phyloP scores from a whole-genome alignment of 1,139 yeast species.

The Blastobotrys apis region DNA sequence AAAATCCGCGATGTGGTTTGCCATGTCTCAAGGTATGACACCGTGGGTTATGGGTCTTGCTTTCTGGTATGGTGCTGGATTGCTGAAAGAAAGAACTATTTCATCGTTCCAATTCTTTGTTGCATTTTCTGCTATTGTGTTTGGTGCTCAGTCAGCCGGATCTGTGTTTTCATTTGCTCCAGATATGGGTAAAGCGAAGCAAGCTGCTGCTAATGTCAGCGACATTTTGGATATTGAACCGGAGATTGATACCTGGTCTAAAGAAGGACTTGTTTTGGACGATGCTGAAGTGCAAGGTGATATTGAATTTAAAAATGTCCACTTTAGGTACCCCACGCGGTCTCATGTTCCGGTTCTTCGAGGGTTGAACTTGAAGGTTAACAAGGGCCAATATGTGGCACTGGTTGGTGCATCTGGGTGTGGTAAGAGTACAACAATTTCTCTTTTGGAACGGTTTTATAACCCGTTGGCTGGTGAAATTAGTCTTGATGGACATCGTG shows the following conservation, averaged over 20 bases:
- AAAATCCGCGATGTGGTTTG: conserved; percentile 34
- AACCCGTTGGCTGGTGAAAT: conserved; percentile 67
- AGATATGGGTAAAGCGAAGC: conserved; percentile 47
- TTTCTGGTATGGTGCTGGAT: conserved; percentile 39
- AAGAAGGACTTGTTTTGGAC: conserved; percentile 47
- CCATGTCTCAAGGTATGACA: conserved; percentile 36
- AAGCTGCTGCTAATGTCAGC: conserved; percentile 73
- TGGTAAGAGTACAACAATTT: conserved; percentile 91
- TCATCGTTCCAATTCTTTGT: conserved; percentile 35
- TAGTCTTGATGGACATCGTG: conserved; percentile 63
- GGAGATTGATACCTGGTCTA: conserved; percentile 48
- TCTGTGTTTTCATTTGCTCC: conserved; percentile 87
- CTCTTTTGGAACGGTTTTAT: conserved; percentile 72
- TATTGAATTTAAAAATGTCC: conserved; percentile 58
- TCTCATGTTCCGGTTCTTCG: conserved; percentile 68
- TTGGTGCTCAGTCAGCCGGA: conserved; percentile 81
- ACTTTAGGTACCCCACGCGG: conserved; percentile 81
- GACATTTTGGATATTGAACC: conserved; percentile 69
- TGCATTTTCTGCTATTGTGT: conserved; percentile 52
- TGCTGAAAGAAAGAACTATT: conserved; percentile 29
- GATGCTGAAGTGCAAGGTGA: conserved; percentile 45
- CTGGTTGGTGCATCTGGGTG: conserved; percentile 95
- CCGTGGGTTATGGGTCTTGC: conserved; percentile 39
- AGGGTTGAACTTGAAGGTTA: conserved; percentile 59
- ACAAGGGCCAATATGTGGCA: conserved; percentile 83